Percentiles rank a stretch among this genome's conserved stretches.
Conservation (phyloP, 371 early-diverging fungal genomes). For the Apophysomyces sp. region DNA sequence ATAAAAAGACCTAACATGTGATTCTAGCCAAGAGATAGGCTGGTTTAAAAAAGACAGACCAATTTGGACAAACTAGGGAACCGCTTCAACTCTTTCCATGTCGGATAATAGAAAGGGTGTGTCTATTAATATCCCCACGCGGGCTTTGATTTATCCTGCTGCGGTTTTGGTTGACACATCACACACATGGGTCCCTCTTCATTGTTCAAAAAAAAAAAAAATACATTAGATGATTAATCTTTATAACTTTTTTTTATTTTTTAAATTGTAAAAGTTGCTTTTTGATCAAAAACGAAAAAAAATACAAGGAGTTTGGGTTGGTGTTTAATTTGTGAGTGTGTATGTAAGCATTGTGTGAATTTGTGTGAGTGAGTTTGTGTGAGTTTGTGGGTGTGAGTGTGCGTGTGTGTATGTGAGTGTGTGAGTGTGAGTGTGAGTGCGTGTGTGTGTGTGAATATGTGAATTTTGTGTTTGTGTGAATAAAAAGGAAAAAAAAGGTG, state of each 20-base stretch:
- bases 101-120: too few species aligned
- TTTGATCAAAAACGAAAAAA: not conserved
- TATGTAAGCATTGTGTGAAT: not conserved
- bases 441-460: not conserved
- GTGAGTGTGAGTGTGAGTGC: not conserved
- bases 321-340: not conserved
- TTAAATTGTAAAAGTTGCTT: too few species aligned
- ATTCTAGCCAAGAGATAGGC: too few species aligned
- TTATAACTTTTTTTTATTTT: not conserved
- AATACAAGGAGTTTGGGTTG: not conserved
- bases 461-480: not conserved
- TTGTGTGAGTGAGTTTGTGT: not conserved
- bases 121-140: too few species aligned
- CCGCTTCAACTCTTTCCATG: too few species aligned
- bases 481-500: not conserved
- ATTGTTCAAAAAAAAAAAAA: too few species aligned
- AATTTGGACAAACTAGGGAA: too few species aligned
- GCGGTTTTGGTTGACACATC: too few species aligned
- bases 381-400: not conserved
- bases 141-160: too few species aligned
- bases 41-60: too few species aligned
- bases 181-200: too few species aligned
- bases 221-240: not conserved
- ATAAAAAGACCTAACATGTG: too few species aligned
- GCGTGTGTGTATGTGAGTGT: conserved; percentile 3